These are phyloP conservation scores for Pseudoscleropodium purum DNA, from an alignment of 225 moss, liverwort and hornwort genomes.

Conservation along the genomic window DNA sequence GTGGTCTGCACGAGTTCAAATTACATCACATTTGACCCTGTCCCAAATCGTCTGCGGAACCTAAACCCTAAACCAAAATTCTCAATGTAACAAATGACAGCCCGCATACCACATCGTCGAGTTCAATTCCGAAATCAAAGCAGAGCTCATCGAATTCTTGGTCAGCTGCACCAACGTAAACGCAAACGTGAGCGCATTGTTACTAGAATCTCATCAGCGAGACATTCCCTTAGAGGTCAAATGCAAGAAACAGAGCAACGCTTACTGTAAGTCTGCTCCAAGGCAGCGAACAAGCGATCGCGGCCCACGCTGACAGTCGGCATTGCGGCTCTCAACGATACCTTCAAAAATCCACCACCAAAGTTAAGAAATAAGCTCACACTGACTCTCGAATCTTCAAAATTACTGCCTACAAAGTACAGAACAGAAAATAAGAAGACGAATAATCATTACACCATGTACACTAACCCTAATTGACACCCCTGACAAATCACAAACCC, in stretches of 20 bases:
- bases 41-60: neutral
- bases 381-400: neutral
- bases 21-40: neutral
- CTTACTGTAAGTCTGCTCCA: conserved; percentile 64
- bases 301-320: conserved; percentile 83
- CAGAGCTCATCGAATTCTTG: conserved; percentile 86
- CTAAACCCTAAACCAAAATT: neutral
- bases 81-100: neutral
- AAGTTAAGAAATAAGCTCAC: neutral
- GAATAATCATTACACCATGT: neutral
- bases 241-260: neutral
- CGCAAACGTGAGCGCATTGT: neutral
- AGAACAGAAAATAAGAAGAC: neutral
- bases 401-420: neutral
- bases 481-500: neutral
- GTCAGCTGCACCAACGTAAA: conserved; percentile 54
- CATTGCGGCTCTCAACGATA: conserved; percentile 32
- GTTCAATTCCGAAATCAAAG: conserved; percentile 95
- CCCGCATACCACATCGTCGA: conserved; percentile 82
- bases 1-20: conserved; percentile 54
- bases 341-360: neutral
- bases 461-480: neutral
- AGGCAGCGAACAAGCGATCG: conserved; percentile 66
- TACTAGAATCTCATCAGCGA: neutral
- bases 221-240: neutral